Percentiles rank a stretch among this genome's conserved stretches.
Evolutionary conservation across 805 yeast genomes (phyloP).

Genomic region (Ogataea pini): DNA sequence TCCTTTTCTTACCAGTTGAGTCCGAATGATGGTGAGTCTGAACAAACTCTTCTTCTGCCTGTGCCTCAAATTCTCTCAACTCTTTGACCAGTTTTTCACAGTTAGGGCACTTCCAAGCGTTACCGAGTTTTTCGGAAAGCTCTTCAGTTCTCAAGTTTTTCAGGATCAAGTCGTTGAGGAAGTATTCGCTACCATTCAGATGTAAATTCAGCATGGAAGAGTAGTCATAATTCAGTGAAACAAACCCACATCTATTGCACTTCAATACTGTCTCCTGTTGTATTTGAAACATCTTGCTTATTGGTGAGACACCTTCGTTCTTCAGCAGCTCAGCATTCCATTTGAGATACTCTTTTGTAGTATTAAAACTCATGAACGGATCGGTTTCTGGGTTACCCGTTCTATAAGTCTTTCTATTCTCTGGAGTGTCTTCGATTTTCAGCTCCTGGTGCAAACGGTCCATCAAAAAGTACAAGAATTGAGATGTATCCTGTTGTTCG

Average conservation of each 20-base stretch:
- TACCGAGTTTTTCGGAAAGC: constrained; percentile 58
- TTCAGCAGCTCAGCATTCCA: constrained; percentile 59
- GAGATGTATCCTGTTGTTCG: constrained; percentile 84
- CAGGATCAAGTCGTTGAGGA: constrained; percentile 61
- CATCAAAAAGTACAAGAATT: constrained; percentile 63
- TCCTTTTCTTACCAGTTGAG: constrained; percentile 32
- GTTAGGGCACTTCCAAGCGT: constrained; percentile 84
- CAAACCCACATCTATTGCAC: constrained; percentile 66
- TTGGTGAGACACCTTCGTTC: constrained; percentile 65
- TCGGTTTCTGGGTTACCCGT: constrained; percentile 30
- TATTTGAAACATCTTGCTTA: constrained; percentile 69
- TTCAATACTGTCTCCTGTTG: constrained; percentile 64
- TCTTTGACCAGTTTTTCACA: constrained; percentile 44
- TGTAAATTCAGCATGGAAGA: constrained; percentile 35
- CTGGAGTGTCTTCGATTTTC: constrained; percentile 26
- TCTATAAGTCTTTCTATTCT: constrained; percentile 21
- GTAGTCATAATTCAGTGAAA: constrained; percentile 52
- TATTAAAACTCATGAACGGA: constrained; percentile 28
- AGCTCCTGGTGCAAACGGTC: constrained; percentile 73
- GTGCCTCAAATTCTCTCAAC: constrained; percentile 18
- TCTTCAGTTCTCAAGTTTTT: constrained; percentile 66
- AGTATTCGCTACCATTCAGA: constrained; percentile 24
- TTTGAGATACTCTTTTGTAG: constrained; percentile 50
- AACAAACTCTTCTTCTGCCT: constrained; percentile 4
- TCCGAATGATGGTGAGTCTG: constrained; percentile 10